phyloP scores from a whole-genome alignment of 805 yeast genomes.

The Pichia paraexigua region DNA sequence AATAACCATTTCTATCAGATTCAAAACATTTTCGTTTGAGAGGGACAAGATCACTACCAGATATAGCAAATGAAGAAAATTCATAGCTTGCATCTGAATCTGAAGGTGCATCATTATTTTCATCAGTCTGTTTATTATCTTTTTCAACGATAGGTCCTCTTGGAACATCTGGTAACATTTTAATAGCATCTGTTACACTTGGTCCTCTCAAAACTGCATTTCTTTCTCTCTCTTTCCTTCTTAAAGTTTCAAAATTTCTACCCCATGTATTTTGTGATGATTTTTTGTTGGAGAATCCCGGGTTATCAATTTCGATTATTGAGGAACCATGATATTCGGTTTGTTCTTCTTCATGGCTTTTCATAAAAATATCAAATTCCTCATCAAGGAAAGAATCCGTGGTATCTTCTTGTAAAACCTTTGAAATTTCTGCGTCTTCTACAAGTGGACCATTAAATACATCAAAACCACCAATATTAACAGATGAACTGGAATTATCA shows the following conservation, averaged over 20 bases:
- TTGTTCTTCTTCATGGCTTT: background rate
- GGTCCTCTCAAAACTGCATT: background rate
- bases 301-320: background rate
- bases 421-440: slow-evolving; percentile 11
- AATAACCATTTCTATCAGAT: background rate
- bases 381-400: slow-evolving; percentile 6
- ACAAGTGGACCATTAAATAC: slow-evolving; percentile 3
- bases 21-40: background rate
- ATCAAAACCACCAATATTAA: background rate
- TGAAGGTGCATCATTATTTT: background rate
- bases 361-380: background rate
- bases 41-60: background rate
- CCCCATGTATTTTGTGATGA: background rate
- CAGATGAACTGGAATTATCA: background rate
- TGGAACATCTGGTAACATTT: slow-evolving; percentile 1
- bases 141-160: background rate
- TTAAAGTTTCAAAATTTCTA: background rate
- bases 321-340: background rate
- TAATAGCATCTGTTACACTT: slow-evolving; percentile 1
- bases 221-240: background rate
- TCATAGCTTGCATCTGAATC: background rate
- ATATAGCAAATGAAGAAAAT: background rate
- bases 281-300: background rate
- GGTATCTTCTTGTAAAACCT: slow-evolving; percentile 8
- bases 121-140: background rate